Percentiles rank a stretch among this genome's conserved stretches.
Evolutionary conservation across 768 basidiomycete genomes (phyloP).

Genomic region (Boletus subparvulus): DNA sequence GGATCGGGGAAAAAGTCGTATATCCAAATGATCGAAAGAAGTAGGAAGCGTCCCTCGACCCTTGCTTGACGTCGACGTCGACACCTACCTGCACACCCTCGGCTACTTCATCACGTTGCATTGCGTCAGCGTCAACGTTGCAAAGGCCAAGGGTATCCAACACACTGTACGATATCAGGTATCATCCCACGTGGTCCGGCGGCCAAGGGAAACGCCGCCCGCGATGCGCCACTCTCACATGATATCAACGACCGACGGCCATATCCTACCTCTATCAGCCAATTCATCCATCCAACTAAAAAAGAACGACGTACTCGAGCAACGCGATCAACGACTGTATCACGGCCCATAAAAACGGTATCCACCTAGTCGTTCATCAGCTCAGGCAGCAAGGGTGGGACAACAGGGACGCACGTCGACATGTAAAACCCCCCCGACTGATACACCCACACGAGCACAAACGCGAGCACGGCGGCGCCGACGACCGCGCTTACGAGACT

Average conservation of each 20-base stretch:
- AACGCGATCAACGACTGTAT: slow-evolving; percentile 42
- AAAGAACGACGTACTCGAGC: slow-evolving; percentile 24
- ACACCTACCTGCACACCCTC: slow-evolving; percentile 5
- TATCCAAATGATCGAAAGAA: slow-evolving; percentile 8
- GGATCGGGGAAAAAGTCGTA: slow-evolving; percentile 1
- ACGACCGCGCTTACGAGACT: slow-evolving; percentile 40
- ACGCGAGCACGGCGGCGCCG: slow-evolving; percentile 40
- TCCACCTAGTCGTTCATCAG: slow-evolving; percentile 27
- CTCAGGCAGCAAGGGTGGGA: too few species aligned
- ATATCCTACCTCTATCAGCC: slow-evolving; percentile 32
- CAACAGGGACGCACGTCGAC: slow-evolving; percentile 36
- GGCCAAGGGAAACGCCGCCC: too few species aligned
- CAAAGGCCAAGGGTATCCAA: neutral
- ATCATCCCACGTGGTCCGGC: too few species aligned
- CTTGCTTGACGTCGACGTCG: slow-evolving; percentile 6
- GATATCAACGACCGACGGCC: slow-evolving; percentile 44
- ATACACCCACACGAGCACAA: slow-evolving; percentile 40
- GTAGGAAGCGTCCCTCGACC: slow-evolving; percentile 5
- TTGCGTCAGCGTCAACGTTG: neutral
- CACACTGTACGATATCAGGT: neutral
- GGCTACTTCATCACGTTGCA: neutral
- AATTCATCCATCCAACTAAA: neutral
- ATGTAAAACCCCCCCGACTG: slow-evolving; percentile 38
- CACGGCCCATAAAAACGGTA: slow-evolving; percentile 43
- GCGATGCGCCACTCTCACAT: slow-evolving; percentile 19